A percentile compares a stretch with the other conserved stretches of the same genome.
Conservation (phyloP, 2,329 filamentous ascomycete species). For the Cladophialophora psammophila region DNA sequence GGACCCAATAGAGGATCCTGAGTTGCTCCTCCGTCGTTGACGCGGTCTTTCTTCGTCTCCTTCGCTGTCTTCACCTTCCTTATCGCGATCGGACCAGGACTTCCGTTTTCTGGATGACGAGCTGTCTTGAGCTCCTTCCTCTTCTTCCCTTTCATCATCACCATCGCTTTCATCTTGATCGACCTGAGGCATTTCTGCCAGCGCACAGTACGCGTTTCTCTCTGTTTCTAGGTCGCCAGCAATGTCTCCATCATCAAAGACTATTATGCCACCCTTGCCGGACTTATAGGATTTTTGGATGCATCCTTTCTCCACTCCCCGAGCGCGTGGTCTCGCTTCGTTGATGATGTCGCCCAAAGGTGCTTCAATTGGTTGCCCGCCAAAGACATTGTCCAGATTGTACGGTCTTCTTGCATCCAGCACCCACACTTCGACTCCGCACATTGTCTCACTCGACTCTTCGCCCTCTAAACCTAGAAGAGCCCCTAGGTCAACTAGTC, state of each 20-base stretch:
- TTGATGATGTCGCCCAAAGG: conserved; percentile 56
- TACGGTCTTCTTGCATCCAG: conserved; percentile 90
- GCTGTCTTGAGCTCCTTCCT: conserved; percentile 64
- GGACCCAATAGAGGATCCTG: conserved; percentile 55
- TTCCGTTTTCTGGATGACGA: conserved; percentile 72
- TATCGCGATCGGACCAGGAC: conserved; percentile 75
- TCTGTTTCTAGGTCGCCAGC: conserved; percentile 79
- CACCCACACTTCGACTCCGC: conserved; percentile 71
- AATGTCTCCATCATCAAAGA: conserved; percentile 96
- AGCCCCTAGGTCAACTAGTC: conserved; percentile 84
- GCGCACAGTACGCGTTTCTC: conserved; percentile 80
- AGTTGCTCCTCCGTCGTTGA: conserved; percentile 86
- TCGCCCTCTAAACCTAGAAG: conserved; percentile 77
- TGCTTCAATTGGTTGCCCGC: conserved; percentile 58
- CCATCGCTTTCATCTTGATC: conserved; percentile 74
- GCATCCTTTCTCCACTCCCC: conserved; percentile 75
- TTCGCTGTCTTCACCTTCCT: conserved; percentile 66
- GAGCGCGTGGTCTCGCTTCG: conserved; percentile 57
- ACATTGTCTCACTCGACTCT: conserved; percentile 49
- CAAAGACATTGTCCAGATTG: conserved; percentile 95
- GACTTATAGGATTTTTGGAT: conserved; percentile 76
- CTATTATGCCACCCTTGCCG: conserved; percentile 85
- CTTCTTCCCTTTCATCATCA: conserved; percentile 65
- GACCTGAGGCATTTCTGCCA: conserved; percentile 89
- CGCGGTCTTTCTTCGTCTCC: conserved; percentile 78